phyloP scores from a whole-genome alignment of 2,329 filamentous ascomycete species.

The Aspergillus sp. region DNA sequence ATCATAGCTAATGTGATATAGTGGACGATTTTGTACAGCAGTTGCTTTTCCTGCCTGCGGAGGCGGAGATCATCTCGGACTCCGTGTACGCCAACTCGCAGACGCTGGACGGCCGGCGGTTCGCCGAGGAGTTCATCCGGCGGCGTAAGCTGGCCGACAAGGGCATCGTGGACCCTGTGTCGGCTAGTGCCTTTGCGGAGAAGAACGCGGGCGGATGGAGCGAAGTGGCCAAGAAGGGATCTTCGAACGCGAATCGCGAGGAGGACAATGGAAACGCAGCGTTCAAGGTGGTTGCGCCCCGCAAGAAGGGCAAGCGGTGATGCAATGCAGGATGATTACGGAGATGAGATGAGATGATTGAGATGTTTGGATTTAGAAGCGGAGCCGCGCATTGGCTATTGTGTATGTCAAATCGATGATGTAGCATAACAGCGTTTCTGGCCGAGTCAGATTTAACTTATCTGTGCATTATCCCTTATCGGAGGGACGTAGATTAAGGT shows the following conservation, averaged over 20 bases:
- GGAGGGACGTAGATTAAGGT: too few species aligned
- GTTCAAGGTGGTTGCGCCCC: constrained; percentile 88
- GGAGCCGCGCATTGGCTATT: background rate
- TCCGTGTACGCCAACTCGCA: constrained; percentile 83
- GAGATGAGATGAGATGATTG: background rate
- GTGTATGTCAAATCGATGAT: background rate
- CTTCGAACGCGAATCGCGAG: constrained; percentile 50
- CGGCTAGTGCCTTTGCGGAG: constrained; percentile 54
- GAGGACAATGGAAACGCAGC: constrained; percentile 54
- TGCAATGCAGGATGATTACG: background rate
- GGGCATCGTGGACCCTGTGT: constrained; percentile 72
- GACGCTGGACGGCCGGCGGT: constrained; percentile 89
- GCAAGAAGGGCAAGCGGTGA: constrained; percentile 83
- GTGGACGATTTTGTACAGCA: constrained; percentile 79
- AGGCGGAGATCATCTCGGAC: constrained; percentile 81
- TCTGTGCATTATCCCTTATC: too few species aligned
- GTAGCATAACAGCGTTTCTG: too few species aligned
- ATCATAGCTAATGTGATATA: constrained; percentile 35
- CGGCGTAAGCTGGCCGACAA: constrained; percentile 92
- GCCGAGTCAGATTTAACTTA: too few species aligned
- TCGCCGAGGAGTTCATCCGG: constrained; percentile 90
- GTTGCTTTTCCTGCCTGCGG: constrained; percentile 73
- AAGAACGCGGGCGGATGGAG: constrained; percentile 76
- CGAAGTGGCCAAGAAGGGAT: constrained; percentile 94
- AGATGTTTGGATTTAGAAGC: background rate